Evolutionary conservation across 1,284 basidiomycete genomes (phyloP), one percentile per base, ranked within the genome.

Genomic region (Fomitiporia mediterranea): DNA sequence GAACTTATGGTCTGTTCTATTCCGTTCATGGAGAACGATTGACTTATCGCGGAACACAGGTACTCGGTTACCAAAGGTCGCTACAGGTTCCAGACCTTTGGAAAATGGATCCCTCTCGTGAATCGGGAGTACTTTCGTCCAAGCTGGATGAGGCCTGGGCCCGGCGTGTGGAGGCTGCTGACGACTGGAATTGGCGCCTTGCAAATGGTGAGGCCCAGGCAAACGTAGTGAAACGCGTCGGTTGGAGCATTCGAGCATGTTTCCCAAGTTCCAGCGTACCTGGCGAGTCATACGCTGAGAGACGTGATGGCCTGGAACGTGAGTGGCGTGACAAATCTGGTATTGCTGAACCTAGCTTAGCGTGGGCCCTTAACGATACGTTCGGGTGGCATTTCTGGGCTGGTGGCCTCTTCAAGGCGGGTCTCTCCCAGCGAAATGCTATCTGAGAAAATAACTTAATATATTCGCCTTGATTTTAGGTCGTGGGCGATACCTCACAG

Each of bases 21-120:
- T 48, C 9, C 19, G 23, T 51, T n/a, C 39, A 27, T 55, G 43
- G 21, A 17, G 19, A 32, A 21, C 9, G n/a, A 46, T 34, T 15
- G 17, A 35, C 39, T 37, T 55, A 28, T 35, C 42, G 21, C 1
- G 13, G 2, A 19, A n/a, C 28, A 39, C 37, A 80, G 76, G 72
- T 75, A 3, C 71, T 84, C 19, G 83, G 83, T 0, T 89, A 84
- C 65, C 83, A 86, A 64, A 75, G 88, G 25, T 83, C 85, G 0
- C 72, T 89, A 0, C 85, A 88, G 67, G 85, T 84, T 0, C 80
- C 84, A 0, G 86, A 89, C 66, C 68, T 88, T n/a, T 87, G 84
- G 82, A 82, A 81, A 66, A 72, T 89, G 67, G 83, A 85, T 62
- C 67, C 72, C 1, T 69, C 74, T 7, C 76, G 81, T 27, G 74